Evolutionary conservation across 352 stramenopile genomes (phyloP), one percentile per base, ranked within the genome.

Genomic region (Plasmopara viticola): DNA sequence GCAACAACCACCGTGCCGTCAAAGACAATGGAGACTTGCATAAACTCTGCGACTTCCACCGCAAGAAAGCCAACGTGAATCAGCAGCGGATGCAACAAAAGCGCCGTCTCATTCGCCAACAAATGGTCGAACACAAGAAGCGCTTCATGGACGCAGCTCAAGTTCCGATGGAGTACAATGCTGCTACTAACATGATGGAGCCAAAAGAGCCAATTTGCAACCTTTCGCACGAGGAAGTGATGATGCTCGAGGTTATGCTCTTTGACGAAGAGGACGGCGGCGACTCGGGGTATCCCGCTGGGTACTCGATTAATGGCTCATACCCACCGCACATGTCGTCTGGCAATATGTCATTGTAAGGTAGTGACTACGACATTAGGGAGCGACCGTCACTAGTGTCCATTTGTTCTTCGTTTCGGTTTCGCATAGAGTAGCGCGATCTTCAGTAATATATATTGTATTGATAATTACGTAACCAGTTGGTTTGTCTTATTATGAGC

Each of bases 21-120:
- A 91, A 91, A 53, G 70, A 84, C 51, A 81, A 87, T 51, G 80
- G 80, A 0, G 70, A 83, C 20, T 50, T 87, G 25, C 80, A 91
- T 60, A 84, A 78, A 41, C 74, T 91, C 42, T 91, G 80, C 58
- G 74, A 87, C 34, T 74, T 73, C 33, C 79, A 90, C 51, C 77
- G 79, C 28, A 68, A 69, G 45, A 78, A 76, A 20, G 79, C 79
- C 56, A 90, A 90, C 54, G 68, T 82, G 49, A 82, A 83, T 51
- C 79, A 90, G 60, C 72, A 81, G n/a, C 79, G 79, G 6, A 72
- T 86, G 50, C 74, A 90, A 38, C 61, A 74, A 44, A 73, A 78
- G 53, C 70, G 65, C 15, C 69, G 72, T 0, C 63, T 74, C 48
- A 66, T 68, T 46, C 58, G 62, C 18, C 66, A 75, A 51, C 66